Percentiles rank a stretch among this genome's conserved stretches.
phyloP scores from a whole-genome alignment of 2,329 filamentous ascomycete species.

The Drechmeria coniospora region DNA sequence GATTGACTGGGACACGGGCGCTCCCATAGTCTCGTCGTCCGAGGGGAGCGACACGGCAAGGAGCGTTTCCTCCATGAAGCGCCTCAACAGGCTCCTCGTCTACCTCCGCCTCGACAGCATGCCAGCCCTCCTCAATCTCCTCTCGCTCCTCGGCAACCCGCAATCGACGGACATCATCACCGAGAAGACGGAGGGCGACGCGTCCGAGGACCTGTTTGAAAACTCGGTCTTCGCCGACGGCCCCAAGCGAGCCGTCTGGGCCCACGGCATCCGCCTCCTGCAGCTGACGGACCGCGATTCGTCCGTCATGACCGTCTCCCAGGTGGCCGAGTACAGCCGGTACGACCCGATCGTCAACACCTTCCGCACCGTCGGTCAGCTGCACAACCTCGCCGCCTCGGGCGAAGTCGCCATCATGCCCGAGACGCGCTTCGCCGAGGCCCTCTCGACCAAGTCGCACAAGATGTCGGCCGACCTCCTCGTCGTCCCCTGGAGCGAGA shows the following conservation, averaged over 20 bases:
- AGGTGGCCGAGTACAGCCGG: slow-evolving; percentile 56
- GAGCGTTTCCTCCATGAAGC: slow-evolving; percentile 3
- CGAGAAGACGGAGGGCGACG: slow-evolving; percentile 6
- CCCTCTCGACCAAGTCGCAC: slow-evolving; percentile 53
- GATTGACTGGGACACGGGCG: slow-evolving; percentile 60
- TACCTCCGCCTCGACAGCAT: slow-evolving; percentile 77
- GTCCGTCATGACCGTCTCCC: slow-evolving; percentile 85
- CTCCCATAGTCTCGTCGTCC: slow-evolving; percentile 4
- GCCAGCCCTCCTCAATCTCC: slow-evolving; percentile 65
- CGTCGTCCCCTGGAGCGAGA: slow-evolving; percentile 81
- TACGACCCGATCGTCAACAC: slow-evolving; percentile 81
- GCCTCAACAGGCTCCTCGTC: slow-evolving; percentile 52
- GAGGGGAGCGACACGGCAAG: slow-evolving; percentile 5
- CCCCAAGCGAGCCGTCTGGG: slow-evolving; percentile 32
- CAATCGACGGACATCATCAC: slow-evolving; percentile 8
- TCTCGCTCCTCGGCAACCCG: slow-evolving; percentile 55
- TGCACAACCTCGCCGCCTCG: slow-evolving; percentile 70
- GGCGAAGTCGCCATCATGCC: slow-evolving; percentile 71
- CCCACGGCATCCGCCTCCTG: slow-evolving; percentile 72
- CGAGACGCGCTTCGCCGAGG: slow-evolving; percentile 63
- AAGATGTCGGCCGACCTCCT: slow-evolving; percentile 59
- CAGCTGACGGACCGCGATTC: slow-evolving; percentile 87
- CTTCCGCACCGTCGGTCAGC: slow-evolving; percentile 74
- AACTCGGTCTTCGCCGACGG: neutral
- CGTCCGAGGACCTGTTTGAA: slow-evolving; percentile 4